Evolutionary conservation across 495 filamentous ascomycete genomes (phyloP), one percentile per base, ranked within the genome.

Genomic region (Trichocladium antarcticum): DNA sequence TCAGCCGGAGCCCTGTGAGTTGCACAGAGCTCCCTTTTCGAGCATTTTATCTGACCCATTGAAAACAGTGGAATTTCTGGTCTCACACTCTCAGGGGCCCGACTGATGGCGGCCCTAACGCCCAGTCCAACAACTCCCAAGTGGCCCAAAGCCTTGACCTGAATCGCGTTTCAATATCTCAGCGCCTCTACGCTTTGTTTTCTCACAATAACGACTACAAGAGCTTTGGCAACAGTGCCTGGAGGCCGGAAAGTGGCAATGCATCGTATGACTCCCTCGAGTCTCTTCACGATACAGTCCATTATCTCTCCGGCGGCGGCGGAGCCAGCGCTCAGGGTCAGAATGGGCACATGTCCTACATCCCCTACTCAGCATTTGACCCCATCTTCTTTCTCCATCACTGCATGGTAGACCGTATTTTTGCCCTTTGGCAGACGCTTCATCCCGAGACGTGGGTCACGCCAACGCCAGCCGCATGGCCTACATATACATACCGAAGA

Each of bases 331-430:
- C 56, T 3, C 45, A 52, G 14, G 8, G 55, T 49, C 42, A 66
- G 55, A 54, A 81, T 8, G 61, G 83, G 0, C 81, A 86, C 56
- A 83, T 87, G 80, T 68, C 70, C 2, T 73, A 73, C 51, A 69
- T 83, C 21, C 74, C 75, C 0, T 84, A 78, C 51, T 79, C 85
- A 5, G 76, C 77, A 14, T 88, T 84, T 53, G 85, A 88, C 56
- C 84, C 85, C 0, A 68, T 84, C 34, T 89, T 89, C 65, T 84
- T 77, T 63, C 65, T 88, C 4, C 84, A 88, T 43, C 71, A 76
- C 46, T 62, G 70, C 34, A 82, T 78, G 51, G 71, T 87, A 15
- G 85, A 89, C 55, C 74, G 85, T 3, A 61, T 78, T 38, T 79
- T 82, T 53, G 75, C 84, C 6, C 76, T 88, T 41, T 89, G 83